Base-by-base conservation (phyloP, 805 yeast species). In the Naumovozyma baii region DNA sequence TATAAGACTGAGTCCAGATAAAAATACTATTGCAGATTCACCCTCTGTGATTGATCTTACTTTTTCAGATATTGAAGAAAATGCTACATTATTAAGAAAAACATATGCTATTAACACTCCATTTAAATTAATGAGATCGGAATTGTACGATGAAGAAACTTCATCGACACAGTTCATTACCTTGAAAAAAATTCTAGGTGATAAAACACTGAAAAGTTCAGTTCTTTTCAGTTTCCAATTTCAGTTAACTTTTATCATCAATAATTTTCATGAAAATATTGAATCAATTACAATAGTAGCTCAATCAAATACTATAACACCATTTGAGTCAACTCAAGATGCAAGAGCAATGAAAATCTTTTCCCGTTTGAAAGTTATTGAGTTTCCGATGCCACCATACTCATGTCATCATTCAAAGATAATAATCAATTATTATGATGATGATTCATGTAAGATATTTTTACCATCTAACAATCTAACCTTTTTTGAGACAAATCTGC, bases 341-440 rank as follows among this genome's bases (percentile, higher is more conserved):
- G 35, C 37, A 2, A 34, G 35, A 3, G 13, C 41, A 12, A 31
- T 34, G 14, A 1, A 22, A 14, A 19, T 43, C 1, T 36, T 46
- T 15, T 22, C 39, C 13, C 52, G 49, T 30, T 17, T 54, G 5
- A 38, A 43, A 17, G 31, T 50, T 2, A 37, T 66, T 5, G 58
- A 59, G 32, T 64, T 70, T 1, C 8, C 35, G 2, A 61, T 66
- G 64, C 59, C 63, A 5, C 67, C 61, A 15, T 72, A 45, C 48
- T 59, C 73, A 0, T 64, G 70, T 3, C 87, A 81, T 54, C 90
- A 81, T 54, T 69, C 84, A 1, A 81, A 81, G 52, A 61, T 80
- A 71, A 75, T 80, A 67, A 60, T 81, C 12, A 80, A 80, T 49
- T 61, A 70, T 41, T 76, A 66, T 49, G 52, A 52, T 2, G 73